These are phyloP conservation scores for Lipomyces sp. DNA, from an alignment of 805 yeast species.

Conservation along the genomic window DNA sequence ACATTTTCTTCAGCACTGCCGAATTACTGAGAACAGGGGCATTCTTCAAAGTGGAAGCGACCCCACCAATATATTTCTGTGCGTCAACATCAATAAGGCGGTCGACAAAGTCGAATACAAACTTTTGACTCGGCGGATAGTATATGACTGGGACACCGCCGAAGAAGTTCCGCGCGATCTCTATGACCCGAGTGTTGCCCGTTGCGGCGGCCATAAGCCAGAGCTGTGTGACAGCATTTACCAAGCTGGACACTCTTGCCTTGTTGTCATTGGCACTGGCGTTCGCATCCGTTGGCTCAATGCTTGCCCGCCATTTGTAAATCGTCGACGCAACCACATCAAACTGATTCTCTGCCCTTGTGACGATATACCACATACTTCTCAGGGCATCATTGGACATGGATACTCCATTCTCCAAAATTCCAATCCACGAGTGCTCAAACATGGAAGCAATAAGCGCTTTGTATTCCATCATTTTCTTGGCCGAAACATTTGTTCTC, in stretches of 20 bases:
- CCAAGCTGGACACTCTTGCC: not conserved
- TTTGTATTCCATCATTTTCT: conserved; percentile 3
- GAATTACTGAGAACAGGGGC: not conserved
- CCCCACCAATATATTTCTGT: not conserved
- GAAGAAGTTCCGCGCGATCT: conserved; percentile 15
- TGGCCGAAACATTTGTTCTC: not conserved
- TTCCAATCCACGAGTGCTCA: conserved; percentile 18
- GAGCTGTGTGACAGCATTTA: conserved; percentile 26
- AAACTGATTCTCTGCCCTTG: conserved; percentile 18
- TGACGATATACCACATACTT: conserved; percentile 28
- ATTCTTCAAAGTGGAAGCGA: not conserved
- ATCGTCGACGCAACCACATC: conserved; percentile 21
- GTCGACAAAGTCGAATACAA: conserved; percentile 5
- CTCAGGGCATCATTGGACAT: conserved; percentile 30
- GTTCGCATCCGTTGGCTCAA: not conserved
- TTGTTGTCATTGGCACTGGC: not conserved
- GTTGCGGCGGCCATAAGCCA: conserved; percentile 30
- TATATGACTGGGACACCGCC: conserved; percentile 7
- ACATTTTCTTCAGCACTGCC: not conserved
- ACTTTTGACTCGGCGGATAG: conserved; percentile 7
- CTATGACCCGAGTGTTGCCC: conserved; percentile 7
- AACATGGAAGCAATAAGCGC: conserved; percentile 18
- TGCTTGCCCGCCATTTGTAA: conserved; percentile 1
- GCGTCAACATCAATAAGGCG: not conserved
- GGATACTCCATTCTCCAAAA: conserved; percentile 13